These are phyloP conservation scores for Dipodascopsis uninucleata DNA, from an alignment of 805 yeast genomes.

Conservation along the genomic window DNA sequence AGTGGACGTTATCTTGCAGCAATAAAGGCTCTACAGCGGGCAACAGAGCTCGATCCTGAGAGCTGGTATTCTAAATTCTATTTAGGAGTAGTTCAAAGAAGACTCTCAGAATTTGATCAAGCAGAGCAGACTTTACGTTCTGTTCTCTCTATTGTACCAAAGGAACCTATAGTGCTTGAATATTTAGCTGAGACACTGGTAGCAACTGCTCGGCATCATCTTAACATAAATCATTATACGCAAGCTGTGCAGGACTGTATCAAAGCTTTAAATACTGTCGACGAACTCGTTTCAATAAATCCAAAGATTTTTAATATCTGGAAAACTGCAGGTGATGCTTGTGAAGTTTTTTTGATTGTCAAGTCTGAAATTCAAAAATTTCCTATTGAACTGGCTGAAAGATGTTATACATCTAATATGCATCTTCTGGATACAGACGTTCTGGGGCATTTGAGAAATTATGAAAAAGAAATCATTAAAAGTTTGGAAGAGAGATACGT, in stretches of 20 bases:
- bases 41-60: conserved; percentile 50
- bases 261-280: conserved; percentile 46
- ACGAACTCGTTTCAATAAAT: conserved; percentile 36
- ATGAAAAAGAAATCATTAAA: conserved; percentile 22
- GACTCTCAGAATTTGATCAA: conserved; percentile 60
- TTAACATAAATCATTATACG: conserved; percentile 60
- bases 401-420: too few relatives aligned
- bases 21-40: conserved; percentile 70
- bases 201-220: conserved; percentile 50
- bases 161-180: conserved; percentile 49
- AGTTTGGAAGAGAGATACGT: conserved; percentile 13
- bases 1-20: conserved; percentile 89
- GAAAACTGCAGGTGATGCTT: conserved; percentile 59
- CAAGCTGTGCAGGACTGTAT: conserved; percentile 53
- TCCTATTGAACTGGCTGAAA: conserved; percentile 45
- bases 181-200: conserved; percentile 57
- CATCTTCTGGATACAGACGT: conserved; percentile 1
- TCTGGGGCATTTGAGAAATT: conserved; percentile 27
- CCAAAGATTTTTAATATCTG: conserved; percentile 13
- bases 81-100: conserved; percentile 61
- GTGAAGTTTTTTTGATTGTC: conserved; percentile 51
- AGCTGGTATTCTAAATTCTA: conserved; percentile 65
- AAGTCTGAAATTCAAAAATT: conserved; percentile 51
- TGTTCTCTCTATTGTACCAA: conserved; percentile 44
- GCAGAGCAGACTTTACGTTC: conserved; percentile 50